Conservation (phyloP, 768 basidiomycete species). For the Rhodotorula diobovata region DNA sequence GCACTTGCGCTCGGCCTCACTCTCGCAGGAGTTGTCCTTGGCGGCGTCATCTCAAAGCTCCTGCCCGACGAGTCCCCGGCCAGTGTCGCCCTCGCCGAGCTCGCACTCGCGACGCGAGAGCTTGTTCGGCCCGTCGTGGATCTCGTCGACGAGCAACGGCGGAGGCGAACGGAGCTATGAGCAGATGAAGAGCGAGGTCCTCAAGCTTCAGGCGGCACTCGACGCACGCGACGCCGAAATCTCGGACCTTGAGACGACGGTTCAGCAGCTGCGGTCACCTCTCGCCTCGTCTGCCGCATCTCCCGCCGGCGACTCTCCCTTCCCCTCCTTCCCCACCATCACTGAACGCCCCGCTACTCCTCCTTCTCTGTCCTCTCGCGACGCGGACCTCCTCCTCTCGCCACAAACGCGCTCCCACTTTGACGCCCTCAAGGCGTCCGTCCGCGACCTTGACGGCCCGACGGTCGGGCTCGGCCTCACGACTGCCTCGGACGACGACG, state of each 20-base stretch:
- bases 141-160: not conserved
- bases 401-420: slow-evolving; percentile 70
- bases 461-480: slow-evolving; percentile 44
- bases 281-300: not conserved
- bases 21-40: slow-evolving; percentile 72
- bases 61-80: slow-evolving; percentile 37
- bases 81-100: slow-evolving; percentile 29
- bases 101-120: slow-evolving; percentile 48
- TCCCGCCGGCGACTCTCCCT: not conserved
- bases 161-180: slow-evolving; percentile 66
- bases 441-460: slow-evolving; percentile 49
- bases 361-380: not conserved
- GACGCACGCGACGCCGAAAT: slow-evolving; percentile 92
- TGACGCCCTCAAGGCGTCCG: slow-evolving; percentile 64
- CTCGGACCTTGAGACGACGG: slow-evolving; percentile 22
- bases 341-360: slow-evolving; percentile 16
- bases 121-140: slow-evolving; percentile 53
- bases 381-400: slow-evolving; percentile 51
- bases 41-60: slow-evolving; percentile 48
- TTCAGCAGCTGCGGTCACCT: slow-evolving; percentile 10
- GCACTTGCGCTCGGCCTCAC: slow-evolving; percentile 87
- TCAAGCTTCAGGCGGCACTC: slow-evolving; percentile 87
- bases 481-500: slow-evolving; percentile 3
- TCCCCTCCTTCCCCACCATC: slow-evolving; percentile 4
- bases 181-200: slow-evolving; percentile 89